phyloP scores from a whole-genome alignment of 2,329 filamentous ascomycete genomes.

The Trichoderma breve region DNA sequence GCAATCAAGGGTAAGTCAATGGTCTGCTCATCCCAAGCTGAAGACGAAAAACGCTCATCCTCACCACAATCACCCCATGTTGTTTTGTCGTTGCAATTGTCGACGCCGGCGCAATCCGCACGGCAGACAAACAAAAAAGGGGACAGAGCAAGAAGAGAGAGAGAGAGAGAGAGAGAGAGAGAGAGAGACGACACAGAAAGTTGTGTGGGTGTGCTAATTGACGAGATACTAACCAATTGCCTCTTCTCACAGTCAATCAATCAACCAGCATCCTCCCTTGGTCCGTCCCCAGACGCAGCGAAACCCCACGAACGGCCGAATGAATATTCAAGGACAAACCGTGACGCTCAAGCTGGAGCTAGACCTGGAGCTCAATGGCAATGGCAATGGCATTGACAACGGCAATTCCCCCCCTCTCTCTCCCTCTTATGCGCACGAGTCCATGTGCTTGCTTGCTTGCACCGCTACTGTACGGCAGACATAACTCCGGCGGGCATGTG shows the following conservation, averaged over 20 bases:
- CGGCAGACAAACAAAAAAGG: neutral
- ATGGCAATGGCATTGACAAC: neutral
- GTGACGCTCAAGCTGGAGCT: neutral
- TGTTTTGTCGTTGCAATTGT: neutral
- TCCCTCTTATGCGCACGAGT: neutral
- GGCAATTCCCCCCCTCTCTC: neutral
- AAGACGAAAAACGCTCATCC: neutral
- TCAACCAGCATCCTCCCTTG: neutral
- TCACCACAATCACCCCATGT: neutral
- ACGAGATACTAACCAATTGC: neutral
- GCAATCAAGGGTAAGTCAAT: neutral
- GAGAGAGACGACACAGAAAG: neutral
- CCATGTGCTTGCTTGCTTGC: neutral
- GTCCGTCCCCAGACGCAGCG: neutral
- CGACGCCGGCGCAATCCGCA: neutral
- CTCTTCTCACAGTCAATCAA: neutral
- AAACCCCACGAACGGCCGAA: neutral
- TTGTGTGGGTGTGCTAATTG: neutral
- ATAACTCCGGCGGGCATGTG: neutral
- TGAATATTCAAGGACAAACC: neutral
- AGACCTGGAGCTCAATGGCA: neutral
- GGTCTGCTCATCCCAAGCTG: neutral
- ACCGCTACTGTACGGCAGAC: neutral
- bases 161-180: too few relatives aligned
- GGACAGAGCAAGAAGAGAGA: neutral